Evolutionary conservation across 2,329 filamentous ascomycete species (phyloP), one percentile per base, ranked within the genome.

Genomic region (Cladosporium sp.): DNA sequence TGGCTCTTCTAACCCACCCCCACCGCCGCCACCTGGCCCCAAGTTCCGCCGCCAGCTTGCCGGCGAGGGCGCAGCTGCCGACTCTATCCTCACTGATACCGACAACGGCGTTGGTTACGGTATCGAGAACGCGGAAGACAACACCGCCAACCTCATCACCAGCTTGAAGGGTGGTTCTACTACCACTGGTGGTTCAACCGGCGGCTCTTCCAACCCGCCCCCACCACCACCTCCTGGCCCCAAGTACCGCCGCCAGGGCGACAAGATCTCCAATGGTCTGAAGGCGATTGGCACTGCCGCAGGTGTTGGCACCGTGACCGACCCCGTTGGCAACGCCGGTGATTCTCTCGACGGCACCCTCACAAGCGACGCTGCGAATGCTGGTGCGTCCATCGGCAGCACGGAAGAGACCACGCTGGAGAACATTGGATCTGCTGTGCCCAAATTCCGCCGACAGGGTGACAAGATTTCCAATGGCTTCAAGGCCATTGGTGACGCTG

Each of bases 91-190:
- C 20, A 58, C 60, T 12, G 35, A 34, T 8, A 64, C 64, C 3
- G 64, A 66, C 37, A 64, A 66, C 24, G 64, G 58, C 8, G 56
- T 64, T 8, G 65, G 65, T 15, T 63, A 62, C 22, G 64, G 64
- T 6, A 55, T 64, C 25, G 61, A 67, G 56, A 60, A 66, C 45
- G 62, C 61, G 7, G 61, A 64, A 56, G 60, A 66, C 42, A 63
- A 64, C 53, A 58, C 48, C 24, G 62, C 64, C 7, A 54, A 39
- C 7, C 28, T 39, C 22, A 58, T 65, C 35, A 47, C 58, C 24
- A 52, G 32, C 15, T 22, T 54, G 42, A 40, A 60, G 36, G 45
- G 42, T 25, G 40, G 40, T 3, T 44, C 40, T 4, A 44, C 40
- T 15, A n/a, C 39, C 13, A 40, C 39, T 24, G 39, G 40, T 28